Evolutionary conservation across 129 eudicot genomes (phyloP), one percentile per base, ranked within the genome.

Genomic region (Mikania micrantha): DNA sequence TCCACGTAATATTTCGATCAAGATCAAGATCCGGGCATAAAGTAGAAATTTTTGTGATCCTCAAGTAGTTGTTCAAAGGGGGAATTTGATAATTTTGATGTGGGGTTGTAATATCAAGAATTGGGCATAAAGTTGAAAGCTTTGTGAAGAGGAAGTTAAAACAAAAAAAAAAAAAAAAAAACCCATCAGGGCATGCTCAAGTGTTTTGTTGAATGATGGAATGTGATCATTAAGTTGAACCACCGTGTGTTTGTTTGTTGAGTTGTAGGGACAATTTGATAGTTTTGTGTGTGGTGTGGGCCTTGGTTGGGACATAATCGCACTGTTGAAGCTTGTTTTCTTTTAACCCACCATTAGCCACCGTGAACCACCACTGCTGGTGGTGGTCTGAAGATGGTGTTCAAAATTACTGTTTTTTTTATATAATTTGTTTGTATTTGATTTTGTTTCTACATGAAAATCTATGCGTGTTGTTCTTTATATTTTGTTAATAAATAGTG

Each of bases 171-270:
- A n/a, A n/a, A n/a, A n/a, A n/a, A n/a, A n/a, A 22, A 28, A 47
- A 12, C 44, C 77, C 71, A 66, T 73, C 56, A 63, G 63, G 50
- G 70, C 71, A 64, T 73, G 71, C 78, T 64, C 57, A 52, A 73
- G 71, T 73, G 65, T 52, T 73, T 48, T 64, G 64, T 49, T 62
- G 31, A 62, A 72, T 72, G 54, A 72, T 49, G 53, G 39, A 48
- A n/a, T 35, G 13, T 62, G 64, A 73, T 48, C 13, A 67, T 67
- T 17, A 20, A 47, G 31, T 19, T 73, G 70, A 48, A 67, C 72
- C 31, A 48, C 72, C 72, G 31, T 72, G 70, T 72, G 61, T 47
- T 72, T n/a, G n/a, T n/a, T n/a, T n/a, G 0, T 20, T 0, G 6
- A 16, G 60, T 57, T 72, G 69, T 36, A 61, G 53, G 77, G 56